Base-by-base conservation (phyloP, 352 stramenopile species). In the Pythium phragmitis region DNA sequence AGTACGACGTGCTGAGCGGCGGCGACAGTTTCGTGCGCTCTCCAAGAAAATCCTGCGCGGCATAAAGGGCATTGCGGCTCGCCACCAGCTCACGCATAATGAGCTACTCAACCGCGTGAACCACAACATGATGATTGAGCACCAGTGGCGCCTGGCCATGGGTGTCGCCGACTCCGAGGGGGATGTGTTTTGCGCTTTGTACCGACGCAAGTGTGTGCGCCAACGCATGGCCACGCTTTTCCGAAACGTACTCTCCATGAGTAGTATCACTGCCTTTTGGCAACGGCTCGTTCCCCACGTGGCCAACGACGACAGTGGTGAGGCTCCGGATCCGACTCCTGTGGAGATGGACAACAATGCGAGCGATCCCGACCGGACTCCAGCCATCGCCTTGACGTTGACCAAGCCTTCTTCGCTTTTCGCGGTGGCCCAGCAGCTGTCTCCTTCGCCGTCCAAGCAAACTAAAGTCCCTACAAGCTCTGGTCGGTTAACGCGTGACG, bases 81-180 rank as follows among this genome's bases (percentile, higher is more conserved):
- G 68, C 12, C 52, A 85, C 21, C 67, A 85, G 8, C 66, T 87
- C 26, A 69, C 76, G 1, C 75, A 87, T 48, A 73, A 73, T 14
- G 80, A 89, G 57, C 57, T 89, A 34, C 63, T 89, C 12, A 79
- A 57, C 13, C 73, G 80, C 36, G 75, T 80, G 52, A 74, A 71
- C 16, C 79, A 86, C 66, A 87, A 89, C 57, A 70, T 89, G 57
- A 75, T 84, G 52, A 79, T 89, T 46, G 80, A 88, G 57, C 70
- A 71, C 11, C 80, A 89, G 66, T 89, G 80, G 80, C 76, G 80
- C 16, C 75, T 72, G 50, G 78, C 80, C 11, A 87, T 89, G 76
- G 80, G 80, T 30, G 66, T 89, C 36, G 67, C 71, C 34, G 80
- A 87, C 57, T 78, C 70, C 1, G 80, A 87, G 48, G 87, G 57